Evolutionary conservation across 2,329 filamentous ascomycete genomes (phyloP).

Genomic region (Aspergillus sp.): DNA sequence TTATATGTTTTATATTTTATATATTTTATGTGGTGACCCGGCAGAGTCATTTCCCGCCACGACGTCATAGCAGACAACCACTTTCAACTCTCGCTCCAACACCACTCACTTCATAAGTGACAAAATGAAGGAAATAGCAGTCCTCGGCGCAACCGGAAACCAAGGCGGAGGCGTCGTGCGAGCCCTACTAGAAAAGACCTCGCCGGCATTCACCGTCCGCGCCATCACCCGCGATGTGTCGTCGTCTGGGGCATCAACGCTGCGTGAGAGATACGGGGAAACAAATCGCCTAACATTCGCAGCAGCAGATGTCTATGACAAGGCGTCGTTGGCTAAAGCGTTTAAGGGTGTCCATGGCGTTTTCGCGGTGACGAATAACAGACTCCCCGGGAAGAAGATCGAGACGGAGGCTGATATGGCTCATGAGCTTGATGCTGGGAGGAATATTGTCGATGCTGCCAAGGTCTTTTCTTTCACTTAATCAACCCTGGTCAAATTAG

Average conservation of each 20-base stretch:
- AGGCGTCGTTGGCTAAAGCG: conserved; percentile 2
- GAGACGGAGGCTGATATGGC: conserved; percentile 18
- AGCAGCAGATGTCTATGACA: not conserved
- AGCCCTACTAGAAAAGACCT: conserved; percentile 5
- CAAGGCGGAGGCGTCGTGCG: conserved; percentile 16
- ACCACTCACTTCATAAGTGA: too few relatives aligned
- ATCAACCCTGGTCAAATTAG: too few relatives aligned
- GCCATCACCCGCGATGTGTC: conserved; percentile 14
- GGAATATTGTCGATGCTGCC: conserved; percentile 20
- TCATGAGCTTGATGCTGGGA: conserved; percentile 19
- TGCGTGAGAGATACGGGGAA: not conserved
- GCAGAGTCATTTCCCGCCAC: too few relatives aligned
- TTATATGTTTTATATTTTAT: too few relatives aligned
- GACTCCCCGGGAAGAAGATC: conserved; percentile 5
- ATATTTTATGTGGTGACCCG: too few relatives aligned
- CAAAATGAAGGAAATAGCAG: conserved; percentile 8
- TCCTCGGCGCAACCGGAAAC: conserved; percentile 17
- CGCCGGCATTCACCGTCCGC: conserved; percentile 9
- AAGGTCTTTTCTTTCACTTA: not conserved
- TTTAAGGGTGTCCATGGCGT: conserved; percentile 18
- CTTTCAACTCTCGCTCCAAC: too few relatives aligned
- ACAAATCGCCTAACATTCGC: not conserved
- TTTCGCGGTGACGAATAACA: conserved; percentile 19
- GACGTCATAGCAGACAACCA: too few relatives aligned
- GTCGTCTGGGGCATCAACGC: conserved; percentile 5